Evolutionary conservation across 371 early-diverging fungal genomes (phyloP), one percentile per base, ranked within the genome.

Genomic region (Chytridiales sp.): DNA sequence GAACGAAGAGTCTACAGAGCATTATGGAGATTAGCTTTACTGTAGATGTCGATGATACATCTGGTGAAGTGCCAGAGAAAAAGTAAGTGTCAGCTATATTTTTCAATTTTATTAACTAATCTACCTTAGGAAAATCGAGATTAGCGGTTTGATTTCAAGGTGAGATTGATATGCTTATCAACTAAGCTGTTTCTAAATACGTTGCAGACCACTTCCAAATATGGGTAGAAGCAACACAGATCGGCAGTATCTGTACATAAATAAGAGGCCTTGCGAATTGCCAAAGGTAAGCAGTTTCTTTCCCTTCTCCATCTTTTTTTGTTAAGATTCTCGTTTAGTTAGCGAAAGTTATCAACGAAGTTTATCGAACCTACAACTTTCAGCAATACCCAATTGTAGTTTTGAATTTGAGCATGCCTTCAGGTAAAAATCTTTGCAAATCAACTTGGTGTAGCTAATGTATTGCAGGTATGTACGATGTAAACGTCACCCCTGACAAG

Each of bases 401-500:
- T 24, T 79, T 87, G n/a, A 77, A 89, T 54, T 58, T 97, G 3
- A 58, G 68, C 11, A 56, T 94, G 46, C 30, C 42, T 8, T 76
- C 87, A 5, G 72, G 82, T 68, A 69, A 65, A 36, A 51, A n/a
- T n/a, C n/a, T n/a, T n/a, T n/a, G n/a, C n/a, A n/a, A n/a, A n/a
- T n/a, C n/a, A n/a, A n/a, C n/a, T n/a, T n/a, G n/a, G n/a, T n/a
- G n/a, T n/a, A n/a, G n/a, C n/a, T n/a, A n/a, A n/a, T n/a, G n/a
- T n/a, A n/a, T n/a, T 19, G 17, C 26, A 74, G 73, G 60, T 21
- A 19, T 41, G 41, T 67, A 74, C 24, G 98, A 97, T 76, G 92
- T 94, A 21, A 97, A 97, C 59, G 84, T 97, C 27, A 92, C 91
- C 17, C 98, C 98, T 4, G 93, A 97, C 68, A 97, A 97, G 67